Conservation (phyloP, 2,329 filamentous ascomycete species). For the Monilinia aucupariae region DNA sequence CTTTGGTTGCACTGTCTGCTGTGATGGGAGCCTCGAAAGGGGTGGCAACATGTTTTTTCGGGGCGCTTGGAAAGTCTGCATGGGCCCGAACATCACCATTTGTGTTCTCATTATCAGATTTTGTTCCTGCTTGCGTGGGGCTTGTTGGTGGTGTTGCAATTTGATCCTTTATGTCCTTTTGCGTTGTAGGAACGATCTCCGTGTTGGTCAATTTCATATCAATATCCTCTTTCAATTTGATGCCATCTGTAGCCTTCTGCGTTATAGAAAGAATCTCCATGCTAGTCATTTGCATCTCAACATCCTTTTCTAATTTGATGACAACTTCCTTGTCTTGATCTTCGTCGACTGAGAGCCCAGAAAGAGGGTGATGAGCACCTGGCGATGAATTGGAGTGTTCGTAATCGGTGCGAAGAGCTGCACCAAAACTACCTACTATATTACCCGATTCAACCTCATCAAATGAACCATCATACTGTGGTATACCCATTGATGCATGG, state of each 20-base stretch:
- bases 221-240: neutral
- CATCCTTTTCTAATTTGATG: neutral
- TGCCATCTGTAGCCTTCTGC: neutral
- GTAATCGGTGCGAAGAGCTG: neutral
- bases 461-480: neutral
- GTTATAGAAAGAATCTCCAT: neutral
- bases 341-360: neutral
- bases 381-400: fast-evolving
- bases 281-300: neutral
- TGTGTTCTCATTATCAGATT: neutral
- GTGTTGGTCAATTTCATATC: neutral
- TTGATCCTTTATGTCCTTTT: neutral
- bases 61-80: neutral
- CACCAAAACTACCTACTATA: neutral
- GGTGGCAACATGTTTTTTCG: neutral
- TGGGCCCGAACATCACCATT: neutral
- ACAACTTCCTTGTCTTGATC: neutral
- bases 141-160: neutral
- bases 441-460: neutral
- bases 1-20: neutral
- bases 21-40: neutral
- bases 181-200: neutral
- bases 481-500: neutral
- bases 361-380: neutral
- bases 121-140: neutral